Base-by-base conservation (phyloP, 164 flowering plant genomes). In the Vitis labrusca region DNA sequence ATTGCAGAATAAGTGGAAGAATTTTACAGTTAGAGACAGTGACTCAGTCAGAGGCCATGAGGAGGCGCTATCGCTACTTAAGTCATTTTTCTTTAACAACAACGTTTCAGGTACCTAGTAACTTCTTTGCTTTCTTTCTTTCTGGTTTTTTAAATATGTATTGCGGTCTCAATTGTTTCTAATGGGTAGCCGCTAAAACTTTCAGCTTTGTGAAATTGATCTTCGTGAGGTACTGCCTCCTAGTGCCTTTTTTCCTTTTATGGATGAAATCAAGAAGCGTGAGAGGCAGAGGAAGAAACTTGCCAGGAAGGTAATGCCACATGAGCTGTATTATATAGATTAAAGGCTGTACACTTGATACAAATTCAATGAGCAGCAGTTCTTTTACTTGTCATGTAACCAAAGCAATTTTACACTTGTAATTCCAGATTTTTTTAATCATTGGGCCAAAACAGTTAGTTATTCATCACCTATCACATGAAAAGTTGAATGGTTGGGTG, bases 41-140 rank as follows among this genome's bases (percentile, higher is more conserved):
- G 12, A 88, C 93, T 52, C 99, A 91, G 71, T 85, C 99, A 61
- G 98, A 93, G 71, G 87, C 89, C 49, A 85, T 83, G 72, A 85
- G 99, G 78, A 88, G 84, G 80, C 98, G 99, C 16, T 95, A 86
- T 69, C 95, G 97, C 60, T 90, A 71, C 74, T 74, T 95, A 59
- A 91, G 97, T 74, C 99, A 95, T 79, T 91, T 95, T 79, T 85
- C 98, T 54, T 82, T 95, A 51, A 91, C 99, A 15, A 91, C 99
- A 54, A 81, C 88, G 32, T 91, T 90, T 79, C 93, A 93, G 91
- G 98, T 89, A 73, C 51, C 47, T 32, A 50, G 14, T 66, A 6
- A 8, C 15, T 30, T 61, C 16, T 53, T 30, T 5, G 1, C 1
- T 37, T 60, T 16, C 23, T 14, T 1, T 59, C 5, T 66, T 9